A percentile compares a stretch with the other conserved stretches of the same genome.
These are phyloP conservation scores for Podospora appendiculata DNA, from an alignment of 495 filamentous ascomycete genomes.

Conservation along the genomic window DNA sequence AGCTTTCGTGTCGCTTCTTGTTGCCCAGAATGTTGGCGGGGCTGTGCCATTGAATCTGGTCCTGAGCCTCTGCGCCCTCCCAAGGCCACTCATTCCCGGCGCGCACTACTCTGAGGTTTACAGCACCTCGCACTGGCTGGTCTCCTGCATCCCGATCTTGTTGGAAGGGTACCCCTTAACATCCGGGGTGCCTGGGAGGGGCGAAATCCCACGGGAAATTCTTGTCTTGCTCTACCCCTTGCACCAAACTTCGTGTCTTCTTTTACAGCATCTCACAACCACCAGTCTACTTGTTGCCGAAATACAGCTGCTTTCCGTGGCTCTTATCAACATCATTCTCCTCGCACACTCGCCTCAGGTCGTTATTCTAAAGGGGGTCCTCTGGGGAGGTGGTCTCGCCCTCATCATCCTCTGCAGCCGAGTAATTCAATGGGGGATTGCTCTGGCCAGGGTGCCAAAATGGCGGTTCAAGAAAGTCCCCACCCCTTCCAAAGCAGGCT, in stretches of 20 bases:
- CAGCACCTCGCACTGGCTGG: constrained; percentile 63
- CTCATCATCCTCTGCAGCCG: constrained; percentile 65
- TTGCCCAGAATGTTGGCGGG: constrained; percentile 48
- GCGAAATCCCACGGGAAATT: constrained; percentile 46
- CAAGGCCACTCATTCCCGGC: constrained; percentile 61
- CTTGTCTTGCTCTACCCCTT: constrained; percentile 72
- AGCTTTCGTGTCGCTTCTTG: constrained; percentile 66
- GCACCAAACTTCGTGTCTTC: constrained; percentile 70
- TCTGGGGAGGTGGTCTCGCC: constrained; percentile 82
- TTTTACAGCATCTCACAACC: constrained; percentile 71
- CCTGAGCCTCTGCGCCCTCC: constrained; percentile 71
- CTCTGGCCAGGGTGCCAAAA: constrained; percentile 77
- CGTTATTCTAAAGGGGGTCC: constrained; percentile 67
- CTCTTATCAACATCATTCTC: constrained; percentile 74
- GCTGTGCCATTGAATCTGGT: constrained; percentile 71
- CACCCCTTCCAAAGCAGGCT: constrained; percentile 15
- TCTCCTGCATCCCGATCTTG: constrained; percentile 50
- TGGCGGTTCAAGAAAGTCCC: constrained; percentile 70
- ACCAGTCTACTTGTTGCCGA: constrained; percentile 83
- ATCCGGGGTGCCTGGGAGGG: background rate
- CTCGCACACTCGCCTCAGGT: constrained; percentile 76
- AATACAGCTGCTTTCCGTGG: constrained; percentile 73
- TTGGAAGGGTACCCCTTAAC: constrained; percentile 24
- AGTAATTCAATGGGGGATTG: constrained; percentile 78
- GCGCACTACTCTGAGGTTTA: constrained; percentile 43